Conservation (phyloP, 2,329 filamentous ascomycete species). For the Colletotrichum liriopes region DNA sequence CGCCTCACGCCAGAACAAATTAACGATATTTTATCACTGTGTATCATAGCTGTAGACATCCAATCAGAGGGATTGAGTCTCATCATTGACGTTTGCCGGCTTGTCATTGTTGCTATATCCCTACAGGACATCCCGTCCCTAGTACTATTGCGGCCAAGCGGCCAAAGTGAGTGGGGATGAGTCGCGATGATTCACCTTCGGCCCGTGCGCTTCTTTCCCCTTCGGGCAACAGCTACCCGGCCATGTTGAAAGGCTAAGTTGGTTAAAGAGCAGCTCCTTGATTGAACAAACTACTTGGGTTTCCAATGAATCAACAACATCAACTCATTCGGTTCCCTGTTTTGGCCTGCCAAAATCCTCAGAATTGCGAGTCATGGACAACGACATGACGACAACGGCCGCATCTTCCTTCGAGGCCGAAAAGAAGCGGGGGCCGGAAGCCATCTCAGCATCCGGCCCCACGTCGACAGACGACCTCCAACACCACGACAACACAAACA, state of each 20-base stretch:
- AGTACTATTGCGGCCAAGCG: background rate
- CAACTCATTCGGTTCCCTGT: background rate
- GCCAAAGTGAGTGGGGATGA: background rate
- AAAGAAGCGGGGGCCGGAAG: background rate
- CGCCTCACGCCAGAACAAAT: too few relatives aligned
- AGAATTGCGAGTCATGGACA: background rate
- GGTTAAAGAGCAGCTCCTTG: background rate
- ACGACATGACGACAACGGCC: background rate
- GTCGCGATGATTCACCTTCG: slow-evolving; percentile 1
- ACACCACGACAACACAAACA: background rate
- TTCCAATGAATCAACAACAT: background rate
- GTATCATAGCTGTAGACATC: background rate
- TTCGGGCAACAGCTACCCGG: background rate
- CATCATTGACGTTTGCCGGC: background rate
- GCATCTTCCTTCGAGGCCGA: background rate
- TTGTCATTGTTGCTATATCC: background rate
- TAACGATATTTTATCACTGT: background rate
- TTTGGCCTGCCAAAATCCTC: background rate
- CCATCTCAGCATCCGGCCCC: background rate
- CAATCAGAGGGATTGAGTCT: background rate
- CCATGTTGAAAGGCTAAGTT: background rate
- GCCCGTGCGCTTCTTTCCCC: slow-evolving; percentile 3
- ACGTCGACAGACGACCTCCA: background rate
- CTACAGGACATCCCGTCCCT: background rate
- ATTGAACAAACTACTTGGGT: background rate